Base-by-base conservation (phyloP, 495 filamentous ascomycete genomes). In the Penicillium salamii region DNA sequence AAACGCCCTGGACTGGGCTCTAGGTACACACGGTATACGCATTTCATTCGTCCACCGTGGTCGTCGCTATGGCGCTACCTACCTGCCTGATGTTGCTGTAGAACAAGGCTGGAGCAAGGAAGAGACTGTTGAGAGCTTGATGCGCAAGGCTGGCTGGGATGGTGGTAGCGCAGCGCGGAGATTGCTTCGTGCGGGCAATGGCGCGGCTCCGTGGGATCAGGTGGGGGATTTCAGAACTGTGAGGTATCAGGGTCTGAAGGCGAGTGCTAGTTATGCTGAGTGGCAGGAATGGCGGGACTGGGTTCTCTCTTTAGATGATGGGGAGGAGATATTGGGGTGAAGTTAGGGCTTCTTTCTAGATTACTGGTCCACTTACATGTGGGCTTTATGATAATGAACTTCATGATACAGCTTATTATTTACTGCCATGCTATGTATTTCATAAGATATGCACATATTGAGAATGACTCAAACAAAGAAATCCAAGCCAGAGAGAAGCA, bases 31-130 rank as follows among this genome's bases (percentile, higher is more conserved):
- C 64, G 93, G 93, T 11, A 62, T 98, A 9, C 82, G 85, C 19
- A 88, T 93, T 42, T 82, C 77, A 39, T 91, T 93, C 63, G 70
- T 72, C 62, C 68, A 90, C 41, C 79, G 82, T 58, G 81, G 84
- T 28, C 46, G 81, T 63, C 64, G 83, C 63, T 65, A 79, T 68
- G 59, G 75, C 8, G 82, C 89, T 8, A 97, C 92, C 0, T 98
- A 98, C 59, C 77, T 98, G 13, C 93, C 93, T 0, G 90, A 97
- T 63, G 92, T 97, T 9, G 82, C 92, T 2, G 73, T 78, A 3
- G 93, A 98, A 73, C 93, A 98, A 66, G 90, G 88, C 17, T 98
- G 93, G 93, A 89, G 83, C 12, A 95, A 93, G 67, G 91, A 96
- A 68, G 89, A 97, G 75, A 89, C 91, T 2, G 58, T 97, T 18